These are phyloP conservation scores for Leccinum fallax DNA, from an alignment of 1,284 basidiomycete genomes.

Conservation along the genomic window DNA sequence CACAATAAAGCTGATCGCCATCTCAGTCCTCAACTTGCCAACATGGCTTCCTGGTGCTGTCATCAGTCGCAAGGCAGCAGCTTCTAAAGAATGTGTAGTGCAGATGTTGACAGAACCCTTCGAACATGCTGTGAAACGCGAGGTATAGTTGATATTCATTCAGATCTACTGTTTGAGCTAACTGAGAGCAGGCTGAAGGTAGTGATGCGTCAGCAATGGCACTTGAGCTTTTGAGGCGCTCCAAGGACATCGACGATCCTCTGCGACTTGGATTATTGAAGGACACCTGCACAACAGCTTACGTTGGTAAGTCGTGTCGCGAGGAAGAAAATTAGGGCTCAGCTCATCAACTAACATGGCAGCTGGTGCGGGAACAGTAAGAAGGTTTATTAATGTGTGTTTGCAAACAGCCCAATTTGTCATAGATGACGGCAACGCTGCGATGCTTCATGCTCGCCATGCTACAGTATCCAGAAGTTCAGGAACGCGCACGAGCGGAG, in stretches of 20 bases:
- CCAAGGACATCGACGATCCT: slow-evolving; percentile 2
- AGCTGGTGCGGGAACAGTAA: background rate
- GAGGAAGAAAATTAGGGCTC: background rate
- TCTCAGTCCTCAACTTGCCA: slow-evolving; percentile 27
- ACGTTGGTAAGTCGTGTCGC: slow-evolving; percentile 23
- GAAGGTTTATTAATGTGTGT: background rate
- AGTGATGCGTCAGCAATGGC: slow-evolving; percentile 16
- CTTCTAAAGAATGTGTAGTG: slow-evolving; percentile 16
- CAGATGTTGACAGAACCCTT: slow-evolving; percentile 26
- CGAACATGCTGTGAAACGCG: slow-evolving; percentile 18
- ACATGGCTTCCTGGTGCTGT: slow-evolving; percentile 27
- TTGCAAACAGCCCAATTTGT: background rate
- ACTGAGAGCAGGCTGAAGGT: slow-evolving; percentile 15
- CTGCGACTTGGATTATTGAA: slow-evolving; percentile 14
- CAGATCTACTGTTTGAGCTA: background rate
- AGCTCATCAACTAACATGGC: background rate
- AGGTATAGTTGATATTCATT: slow-evolving; percentile 12
- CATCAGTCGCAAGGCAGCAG: slow-evolving; percentile 17
- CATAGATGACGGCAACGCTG: slow-evolving; percentile 46
- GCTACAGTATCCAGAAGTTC: slow-evolving; percentile 48
- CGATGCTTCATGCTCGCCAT: slow-evolving; percentile 52
- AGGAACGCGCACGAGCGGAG: slow-evolving; percentile 45
- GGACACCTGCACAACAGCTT: slow-evolving; percentile 26
- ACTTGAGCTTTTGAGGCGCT: slow-evolving; percentile 15
- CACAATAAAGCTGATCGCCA: background rate